These are phyloP conservation scores for Fusarium camptoceras DNA, from an alignment of 2,329 filamentous ascomycete species.

Conservation along the genomic window DNA sequence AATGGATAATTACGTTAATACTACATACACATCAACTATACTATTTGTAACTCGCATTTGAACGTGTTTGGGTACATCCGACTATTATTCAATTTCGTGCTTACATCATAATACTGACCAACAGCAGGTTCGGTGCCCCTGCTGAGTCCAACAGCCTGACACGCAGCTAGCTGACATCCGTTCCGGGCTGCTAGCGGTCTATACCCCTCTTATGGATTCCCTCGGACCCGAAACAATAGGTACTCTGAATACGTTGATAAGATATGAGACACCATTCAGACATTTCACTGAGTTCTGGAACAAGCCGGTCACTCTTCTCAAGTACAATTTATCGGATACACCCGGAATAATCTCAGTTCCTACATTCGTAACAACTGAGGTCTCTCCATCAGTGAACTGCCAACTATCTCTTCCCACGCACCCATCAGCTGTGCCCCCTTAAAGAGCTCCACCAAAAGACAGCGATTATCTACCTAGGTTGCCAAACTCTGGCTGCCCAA, in stretches of 20 bases:
- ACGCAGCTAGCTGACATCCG: conserved; percentile 10
- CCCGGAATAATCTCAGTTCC: background rate
- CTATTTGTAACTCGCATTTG: conserved; percentile 1
- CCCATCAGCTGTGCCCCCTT: conserved; percentile 8
- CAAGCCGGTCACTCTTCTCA: background rate
- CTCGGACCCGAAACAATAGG: conserved; percentile 11
- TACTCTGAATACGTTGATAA: background rate
- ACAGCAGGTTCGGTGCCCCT: conserved; percentile 26
- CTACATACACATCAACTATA: conserved; percentile 22
- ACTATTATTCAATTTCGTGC: conserved; percentile 15
- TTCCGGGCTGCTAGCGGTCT: background rate
- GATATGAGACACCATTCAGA: background rate
- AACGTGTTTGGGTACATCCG: background rate
- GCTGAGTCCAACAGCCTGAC: conserved; percentile 17
- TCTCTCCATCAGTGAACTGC: background rate
- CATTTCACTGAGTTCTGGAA: background rate
- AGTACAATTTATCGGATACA: background rate
- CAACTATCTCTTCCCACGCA: background rate
- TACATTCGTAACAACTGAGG: background rate
- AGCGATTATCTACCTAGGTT: conserved; percentile 10
- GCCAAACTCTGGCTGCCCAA: conserved; percentile 38
- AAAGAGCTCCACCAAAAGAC: conserved; percentile 27
- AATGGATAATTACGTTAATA: conserved; percentile 13
- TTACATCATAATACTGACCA: conserved; percentile 30
- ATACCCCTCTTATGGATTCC: conserved; percentile 13